These are phyloP conservation scores for Begonia fuchsioides DNA, from an alignment of 306 rosid species.

Conservation along the genomic window DNA sequence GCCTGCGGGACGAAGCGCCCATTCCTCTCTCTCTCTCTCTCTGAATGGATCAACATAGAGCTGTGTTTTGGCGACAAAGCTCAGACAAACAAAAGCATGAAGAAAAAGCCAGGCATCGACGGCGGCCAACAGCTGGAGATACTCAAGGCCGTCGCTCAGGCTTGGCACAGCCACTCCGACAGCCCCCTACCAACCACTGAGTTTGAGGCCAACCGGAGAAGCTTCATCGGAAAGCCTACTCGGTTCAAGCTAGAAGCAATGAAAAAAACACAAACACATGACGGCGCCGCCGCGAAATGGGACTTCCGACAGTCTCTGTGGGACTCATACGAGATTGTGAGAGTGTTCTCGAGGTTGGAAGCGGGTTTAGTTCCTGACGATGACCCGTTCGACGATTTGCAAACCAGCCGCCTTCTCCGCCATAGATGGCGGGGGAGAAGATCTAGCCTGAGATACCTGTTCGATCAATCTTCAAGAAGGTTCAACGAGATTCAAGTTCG, in stretches of 20 bases:
- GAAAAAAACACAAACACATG: background rate
- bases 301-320: slow-evolving; percentile 71
- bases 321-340: slow-evolving; percentile 83
- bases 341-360: slow-evolving; percentile 62
- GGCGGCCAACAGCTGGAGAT: slow-evolving; percentile 35
- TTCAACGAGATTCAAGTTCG: slow-evolving; percentile 18
- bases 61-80: slow-evolving; percentile 12
- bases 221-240: slow-evolving; percentile 37
- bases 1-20: too few species aligned
- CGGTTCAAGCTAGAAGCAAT: slow-evolving; percentile 54
- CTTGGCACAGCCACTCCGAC: slow-evolving; percentile 54
- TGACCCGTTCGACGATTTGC: slow-evolving; percentile 17
- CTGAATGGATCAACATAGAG: slow-evolving; percentile 17
- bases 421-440: slow-evolving; percentile 39
- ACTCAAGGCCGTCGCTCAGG: slow-evolving; percentile 86
- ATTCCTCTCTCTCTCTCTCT: background rate
- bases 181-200: slow-evolving; percentile 33
- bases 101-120: slow-evolving; percentile 25
- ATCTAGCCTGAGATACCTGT: slow-evolving; percentile 64
- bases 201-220: slow-evolving; percentile 39
- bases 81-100: slow-evolving; percentile 24
- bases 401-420: slow-evolving; percentile 4
- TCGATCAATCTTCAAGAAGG: slow-evolving; percentile 47
- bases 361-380: slow-evolving; percentile 29
- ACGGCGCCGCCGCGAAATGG: slow-evolving; percentile 19